Evolutionary conservation across 345 rosid genomes (phyloP).

Genomic region (Conringia planisiliqua): DNA sequence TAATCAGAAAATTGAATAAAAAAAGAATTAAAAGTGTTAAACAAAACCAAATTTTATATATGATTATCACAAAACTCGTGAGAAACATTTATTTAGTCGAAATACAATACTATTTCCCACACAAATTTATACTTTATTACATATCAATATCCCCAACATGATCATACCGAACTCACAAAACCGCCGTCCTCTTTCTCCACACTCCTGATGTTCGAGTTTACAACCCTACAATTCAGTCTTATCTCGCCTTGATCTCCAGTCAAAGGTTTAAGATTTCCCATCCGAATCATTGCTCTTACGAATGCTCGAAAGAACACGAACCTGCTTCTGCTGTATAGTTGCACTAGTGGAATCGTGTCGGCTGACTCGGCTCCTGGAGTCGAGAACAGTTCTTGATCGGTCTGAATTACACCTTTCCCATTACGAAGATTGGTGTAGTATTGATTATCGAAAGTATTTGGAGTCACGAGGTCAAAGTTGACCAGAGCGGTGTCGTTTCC

Average conservation of each 20-base stretch:
- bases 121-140: constrained; percentile 8
- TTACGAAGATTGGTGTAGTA: constrained; percentile 49
- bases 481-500: constrained; percentile 43
- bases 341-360: constrained; percentile 26
- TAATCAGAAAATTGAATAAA: neutral
- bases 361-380: constrained; percentile 37
- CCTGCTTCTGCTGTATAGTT: constrained; percentile 20
- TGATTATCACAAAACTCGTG: neutral
- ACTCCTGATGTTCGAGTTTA: constrained; percentile 12
- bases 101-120: neutral
- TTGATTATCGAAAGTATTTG: constrained; percentile 42
- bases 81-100: constrained; percentile 17
- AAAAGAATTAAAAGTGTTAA: neutral
- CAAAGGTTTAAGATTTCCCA: constrained; percentile 48
- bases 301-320: constrained; percentile 44
- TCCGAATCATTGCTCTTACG: constrained; percentile 43
- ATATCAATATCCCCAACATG: neutral
- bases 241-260: constrained; percentile 46
- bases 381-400: constrained; percentile 36
- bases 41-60: neutral
- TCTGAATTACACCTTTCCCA: constrained; percentile 26
- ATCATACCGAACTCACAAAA: constrained; percentile 26
- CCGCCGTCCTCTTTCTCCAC: constrained; percentile 12
- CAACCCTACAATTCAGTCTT: constrained; percentile 43
- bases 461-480: constrained; percentile 47